These are phyloP conservation scores for Marchantia paleacea DNA, from an alignment of 225 moss, liverwort and hornwort species.

Conservation along the genomic window DNA sequence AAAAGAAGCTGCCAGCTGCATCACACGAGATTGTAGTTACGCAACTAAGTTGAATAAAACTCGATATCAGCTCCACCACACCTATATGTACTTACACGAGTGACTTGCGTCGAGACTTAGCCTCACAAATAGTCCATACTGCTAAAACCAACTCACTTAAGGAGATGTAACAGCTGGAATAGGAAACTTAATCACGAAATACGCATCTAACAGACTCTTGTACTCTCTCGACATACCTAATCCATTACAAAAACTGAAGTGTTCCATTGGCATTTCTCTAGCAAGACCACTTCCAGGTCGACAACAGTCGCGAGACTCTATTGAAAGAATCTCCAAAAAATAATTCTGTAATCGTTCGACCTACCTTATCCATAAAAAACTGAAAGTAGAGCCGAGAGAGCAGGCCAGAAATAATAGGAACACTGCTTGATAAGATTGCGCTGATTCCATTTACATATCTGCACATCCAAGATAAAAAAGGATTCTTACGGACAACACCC, in stretches of 20 bases:
- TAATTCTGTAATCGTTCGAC: neutral
- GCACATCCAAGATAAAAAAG: constrained; percentile 21
- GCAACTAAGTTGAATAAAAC: neutral
- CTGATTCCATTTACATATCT: constrained; percentile 99
- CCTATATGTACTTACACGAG: neutral
- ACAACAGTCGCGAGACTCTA: no score
- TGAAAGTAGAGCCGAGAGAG: constrained; percentile 89
- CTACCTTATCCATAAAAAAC: constrained; percentile 98
- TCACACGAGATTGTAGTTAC: constrained; percentile 7
- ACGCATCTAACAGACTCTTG: no score
- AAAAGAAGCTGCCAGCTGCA: constrained; percentile 98
- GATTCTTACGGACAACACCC: neutral
- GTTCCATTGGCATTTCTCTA: no score
- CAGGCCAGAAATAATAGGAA: constrained; percentile 89
- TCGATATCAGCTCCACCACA: no score
- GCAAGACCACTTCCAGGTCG: no score
- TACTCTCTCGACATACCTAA: no score
- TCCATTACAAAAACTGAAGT: no score
- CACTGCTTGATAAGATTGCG: constrained; percentile 92
- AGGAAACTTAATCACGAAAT: no score
- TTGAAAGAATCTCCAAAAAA: neutral
- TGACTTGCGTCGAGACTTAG: neutral
- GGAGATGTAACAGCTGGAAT: no score
- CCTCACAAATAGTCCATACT: neutral
- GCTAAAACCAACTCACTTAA: no score